Evolutionary conservation across 331 rosid genomes (phyloP), one percentile per base, ranked within the genome.

Genomic region (Cydonia oblonga): DNA sequence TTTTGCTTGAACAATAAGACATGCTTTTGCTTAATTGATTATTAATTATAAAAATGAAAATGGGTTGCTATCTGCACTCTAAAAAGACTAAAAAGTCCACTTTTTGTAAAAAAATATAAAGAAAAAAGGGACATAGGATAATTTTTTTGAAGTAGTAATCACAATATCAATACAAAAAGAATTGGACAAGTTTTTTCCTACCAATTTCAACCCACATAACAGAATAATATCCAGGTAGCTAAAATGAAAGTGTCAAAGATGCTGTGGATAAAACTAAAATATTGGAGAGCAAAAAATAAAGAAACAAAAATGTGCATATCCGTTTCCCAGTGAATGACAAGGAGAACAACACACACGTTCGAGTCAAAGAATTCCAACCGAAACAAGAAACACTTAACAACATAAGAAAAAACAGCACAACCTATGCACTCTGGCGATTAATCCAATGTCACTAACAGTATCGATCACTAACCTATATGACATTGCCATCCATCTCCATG

Each of bases 371-470:
- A 5, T 35, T 29, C 74, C 22, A 0, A 24, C 75, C 54, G 14
- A 20, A 35, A 71, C 66, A 56, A 70, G 56, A 70, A 53, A 22
- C 35, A 18, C 53, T 33, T 56, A 35, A 54, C 5, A 56, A 35
- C 75, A 57, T 24, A 16, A 71, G 68, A 64, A 65, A 54, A 35
- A 32, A 52, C 60, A 13, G 59, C 23, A 51, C 35, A 29, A 9
- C 51, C 77, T 4, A 57, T 57, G 66, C 19, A 57, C 53, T 40
- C 32, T 9, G 77, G 77, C 14, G 77, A 73, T 73, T 35, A 35
- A 74, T 65, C 78, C 71, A 53, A 74, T 24, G 78, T 14, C 72
- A 35, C 54, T 52, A 24, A 46, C 12, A 29, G 5, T 46, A 46
- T 32, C 20, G 11, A 33, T 23, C 29, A 69, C 62, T 35, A 57